A percentile compares a stretch with the other conserved stretches of the same genome.
Evolutionary conservation across 2,329 filamentous ascomycete genomes (phyloP).

Genomic region (Aciculosporium take): DNA sequence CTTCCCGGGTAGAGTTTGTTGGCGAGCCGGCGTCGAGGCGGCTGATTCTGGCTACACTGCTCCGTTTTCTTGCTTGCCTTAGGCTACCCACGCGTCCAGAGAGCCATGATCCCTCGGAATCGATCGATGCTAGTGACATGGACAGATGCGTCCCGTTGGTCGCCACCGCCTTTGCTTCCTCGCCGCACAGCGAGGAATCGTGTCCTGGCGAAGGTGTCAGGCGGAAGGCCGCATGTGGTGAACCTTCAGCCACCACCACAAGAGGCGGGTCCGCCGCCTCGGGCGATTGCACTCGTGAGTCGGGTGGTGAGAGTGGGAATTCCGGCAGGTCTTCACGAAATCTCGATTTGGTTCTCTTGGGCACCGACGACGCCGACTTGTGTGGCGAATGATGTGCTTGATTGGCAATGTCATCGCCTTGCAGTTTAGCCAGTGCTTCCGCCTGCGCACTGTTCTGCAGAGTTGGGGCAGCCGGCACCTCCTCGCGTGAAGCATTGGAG

Average conservation of each 20-base stretch:
- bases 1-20: constrained; percentile 43
- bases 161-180: constrained; percentile 19
- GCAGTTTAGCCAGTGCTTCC: constrained; percentile 20
- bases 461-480: constrained; percentile 40
- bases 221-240: constrained; percentile 12
- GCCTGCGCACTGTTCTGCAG: constrained; percentile 15
- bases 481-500: constrained; percentile 81
- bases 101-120: constrained; percentile 93
- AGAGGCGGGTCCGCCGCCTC: constrained; percentile 42
- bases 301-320: constrained; percentile 69
- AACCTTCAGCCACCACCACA: constrained; percentile 17
- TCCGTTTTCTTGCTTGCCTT: constrained; percentile 31
- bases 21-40: constrained; percentile 19
- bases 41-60: constrained; percentile 21
- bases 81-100: constrained; percentile 52
- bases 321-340: constrained; percentile 90
- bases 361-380: constrained; percentile 31
- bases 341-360: constrained; percentile 73
- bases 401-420: constrained; percentile 17
- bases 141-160: constrained; percentile 54
- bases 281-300: constrained; percentile 67
- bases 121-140: constrained; percentile 82
- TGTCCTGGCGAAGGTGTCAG: constrained; percentile 21
- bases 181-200: constrained; percentile 32
- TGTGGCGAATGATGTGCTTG: constrained; percentile 16